Evolutionary conservation across 176 grass and related monocot species (phyloP).

Genomic region (Hyparrhenia diplandra): DNA sequence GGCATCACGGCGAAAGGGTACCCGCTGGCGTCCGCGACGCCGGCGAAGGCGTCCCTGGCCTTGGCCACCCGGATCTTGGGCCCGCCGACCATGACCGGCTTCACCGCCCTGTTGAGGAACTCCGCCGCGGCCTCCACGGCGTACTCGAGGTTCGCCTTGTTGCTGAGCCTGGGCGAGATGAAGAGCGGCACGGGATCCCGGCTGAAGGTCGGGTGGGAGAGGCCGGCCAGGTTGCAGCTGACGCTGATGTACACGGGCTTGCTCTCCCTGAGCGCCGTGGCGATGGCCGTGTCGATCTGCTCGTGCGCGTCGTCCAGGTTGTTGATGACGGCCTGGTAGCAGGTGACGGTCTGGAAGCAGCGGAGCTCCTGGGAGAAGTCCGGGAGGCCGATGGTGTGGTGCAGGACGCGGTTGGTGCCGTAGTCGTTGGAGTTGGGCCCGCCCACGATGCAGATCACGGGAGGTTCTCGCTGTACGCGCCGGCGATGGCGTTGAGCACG

Average conservation of each 20-base stretch:
- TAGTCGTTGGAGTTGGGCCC: slow-evolving; percentile 81
- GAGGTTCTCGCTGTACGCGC: slow-evolving; percentile 71
- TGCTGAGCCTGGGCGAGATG: slow-evolving; percentile 75
- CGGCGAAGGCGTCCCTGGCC: slow-evolving; percentile 49
- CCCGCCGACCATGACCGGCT: slow-evolving; percentile 61
- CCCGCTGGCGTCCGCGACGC: slow-evolving; percentile 42
- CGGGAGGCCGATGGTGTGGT: slow-evolving; percentile 77
- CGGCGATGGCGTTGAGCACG: slow-evolving; percentile 79
- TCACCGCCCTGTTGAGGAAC: slow-evolving; percentile 68
- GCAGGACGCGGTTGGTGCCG: slow-evolving; percentile 69
- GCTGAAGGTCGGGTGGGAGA: slow-evolving; percentile 58
- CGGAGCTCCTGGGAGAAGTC: slow-evolving; percentile 83
- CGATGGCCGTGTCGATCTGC: slow-evolving; percentile 79
- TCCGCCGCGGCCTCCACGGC: slow-evolving; percentile 49
- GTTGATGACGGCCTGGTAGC: slow-evolving; percentile 66
- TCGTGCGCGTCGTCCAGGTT: slow-evolving; percentile 80
- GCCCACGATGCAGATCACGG: slow-evolving; percentile 70
- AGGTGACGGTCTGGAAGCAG: slow-evolving; percentile 78
- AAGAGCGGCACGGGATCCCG: slow-evolving; percentile 62
- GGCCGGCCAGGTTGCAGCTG: slow-evolving; percentile 63
- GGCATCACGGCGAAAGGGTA: slow-evolving; percentile 69
- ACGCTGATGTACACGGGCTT: slow-evolving; percentile 84
- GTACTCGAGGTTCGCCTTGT: slow-evolving; percentile 49
- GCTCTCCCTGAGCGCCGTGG: slow-evolving; percentile 61
- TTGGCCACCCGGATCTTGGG: slow-evolving; percentile 65